phyloP scores from a whole-genome alignment of 257 asterid species.

The Solanum medicagineum region DNA sequence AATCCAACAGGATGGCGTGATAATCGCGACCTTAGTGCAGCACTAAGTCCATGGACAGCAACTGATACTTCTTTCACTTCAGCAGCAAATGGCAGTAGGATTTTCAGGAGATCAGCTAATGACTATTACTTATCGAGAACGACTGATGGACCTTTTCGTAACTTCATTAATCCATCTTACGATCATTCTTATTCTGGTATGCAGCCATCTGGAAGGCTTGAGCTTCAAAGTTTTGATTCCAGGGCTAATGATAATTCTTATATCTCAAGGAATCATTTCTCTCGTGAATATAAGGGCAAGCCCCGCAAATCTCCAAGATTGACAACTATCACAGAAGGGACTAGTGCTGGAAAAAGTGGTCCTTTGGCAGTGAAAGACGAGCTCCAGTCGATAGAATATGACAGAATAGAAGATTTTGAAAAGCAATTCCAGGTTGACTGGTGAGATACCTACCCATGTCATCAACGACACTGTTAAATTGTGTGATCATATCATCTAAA shows the following conservation, averaged over 20 bases:
- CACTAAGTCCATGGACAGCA: conserved; percentile 46
- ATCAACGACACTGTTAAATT: neutral
- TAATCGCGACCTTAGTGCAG: conserved; percentile 41
- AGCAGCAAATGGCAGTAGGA: conserved; percentile 11
- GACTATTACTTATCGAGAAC: conserved; percentile 45
- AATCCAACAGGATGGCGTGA: conserved; percentile 54
- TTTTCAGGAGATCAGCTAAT: conserved; percentile 50
- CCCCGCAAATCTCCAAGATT: conserved; percentile 2
- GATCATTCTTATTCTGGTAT: conserved; percentile 27
- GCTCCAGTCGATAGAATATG: conserved; percentile 17
- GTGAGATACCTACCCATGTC: conserved; percentile 20
- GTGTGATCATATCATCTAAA: neutral
- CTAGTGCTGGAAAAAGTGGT: conserved; percentile 1
- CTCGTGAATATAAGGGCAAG: neutral
- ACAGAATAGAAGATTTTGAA: conserved; percentile 19
- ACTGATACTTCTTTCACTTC: conserved; percentile 18
- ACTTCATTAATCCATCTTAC: conserved; percentile 10
- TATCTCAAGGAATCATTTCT: conserved; percentile 6
- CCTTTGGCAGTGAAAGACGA: conserved; percentile 23
- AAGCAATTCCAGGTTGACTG: conserved; percentile 16
- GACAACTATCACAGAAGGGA: conserved; percentile 16
- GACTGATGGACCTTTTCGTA: conserved; percentile 16
- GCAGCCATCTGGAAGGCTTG: conserved; percentile 35
- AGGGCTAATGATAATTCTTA: conserved; percentile 15
- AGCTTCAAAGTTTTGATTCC: conserved; percentile 47